Percentiles rank a stretch among this genome's conserved stretches.
Conservation (phyloP, 2,329 filamentous ascomycete genomes). For the Fusarium sp. region DNA sequence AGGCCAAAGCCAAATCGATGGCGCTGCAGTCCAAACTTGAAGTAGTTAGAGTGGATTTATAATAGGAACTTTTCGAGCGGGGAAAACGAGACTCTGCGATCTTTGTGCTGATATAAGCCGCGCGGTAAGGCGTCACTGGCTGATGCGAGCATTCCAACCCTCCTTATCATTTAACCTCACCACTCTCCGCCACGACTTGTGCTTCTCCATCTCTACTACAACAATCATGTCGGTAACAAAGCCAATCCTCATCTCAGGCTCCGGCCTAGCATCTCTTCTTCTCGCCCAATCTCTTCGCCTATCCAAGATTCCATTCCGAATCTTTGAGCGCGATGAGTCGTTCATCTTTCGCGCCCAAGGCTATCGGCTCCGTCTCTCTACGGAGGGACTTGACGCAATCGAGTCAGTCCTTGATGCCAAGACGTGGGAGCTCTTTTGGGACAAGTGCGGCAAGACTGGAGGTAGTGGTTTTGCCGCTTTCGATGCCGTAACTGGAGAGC, state of each 20-base stretch:
- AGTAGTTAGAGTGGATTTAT: neutral
- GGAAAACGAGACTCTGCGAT: neutral
- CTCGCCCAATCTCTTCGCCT: slow-evolving; percentile 57
- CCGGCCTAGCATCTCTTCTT: slow-evolving; percentile 57
- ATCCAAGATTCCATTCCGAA: slow-evolving; percentile 60
- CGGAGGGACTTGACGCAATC: slow-evolving; percentile 69
- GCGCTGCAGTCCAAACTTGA: neutral
- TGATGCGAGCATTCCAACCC: neutral
- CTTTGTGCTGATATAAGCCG: neutral
- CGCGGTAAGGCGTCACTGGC: neutral
- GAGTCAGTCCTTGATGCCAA: slow-evolving; percentile 65
- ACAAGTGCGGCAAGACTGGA: slow-evolving; percentile 69
- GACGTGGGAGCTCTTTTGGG: slow-evolving; percentile 67
- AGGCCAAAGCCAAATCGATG: neutral
- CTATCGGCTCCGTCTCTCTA: slow-evolving; percentile 69
- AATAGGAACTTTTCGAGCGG: neutral
- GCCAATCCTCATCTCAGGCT: slow-evolving; percentile 58
- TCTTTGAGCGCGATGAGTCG: slow-evolving; percentile 67
- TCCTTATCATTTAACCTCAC: neutral
- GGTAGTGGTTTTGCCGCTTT: slow-evolving; percentile 63
- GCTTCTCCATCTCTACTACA: neutral
- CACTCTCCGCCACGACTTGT: neutral
- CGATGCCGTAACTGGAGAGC: slow-evolving; percentile 65
- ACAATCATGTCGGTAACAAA: slow-evolving; percentile 39
- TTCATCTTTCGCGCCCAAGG: slow-evolving; percentile 69